Percentiles rank a stretch among this genome's conserved stretches.
Conservation (phyloP, 768 basidiomycete species). For the Suillus subalutaceus region DNA sequence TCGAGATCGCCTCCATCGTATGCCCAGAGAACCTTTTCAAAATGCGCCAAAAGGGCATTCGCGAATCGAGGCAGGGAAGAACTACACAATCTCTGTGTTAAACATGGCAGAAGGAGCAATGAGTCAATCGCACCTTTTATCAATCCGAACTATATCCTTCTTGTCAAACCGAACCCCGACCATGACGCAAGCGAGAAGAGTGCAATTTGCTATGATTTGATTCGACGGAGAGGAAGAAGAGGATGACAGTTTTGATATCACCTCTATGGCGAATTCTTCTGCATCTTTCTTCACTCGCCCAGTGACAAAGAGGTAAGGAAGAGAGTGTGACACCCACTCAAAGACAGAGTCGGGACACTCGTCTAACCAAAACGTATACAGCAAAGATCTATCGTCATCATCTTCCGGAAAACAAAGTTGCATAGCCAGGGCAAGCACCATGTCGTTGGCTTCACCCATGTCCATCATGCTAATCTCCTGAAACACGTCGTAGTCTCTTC, state of each 20-base stretch:
- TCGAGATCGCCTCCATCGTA: not conserved
- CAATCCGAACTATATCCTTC: not conserved
- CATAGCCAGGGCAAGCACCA: not conserved
- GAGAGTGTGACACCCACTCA: not conserved
- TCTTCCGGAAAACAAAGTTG: not conserved
- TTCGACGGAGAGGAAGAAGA: not conserved
- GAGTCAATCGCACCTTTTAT: not conserved
- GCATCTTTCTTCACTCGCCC: not conserved
- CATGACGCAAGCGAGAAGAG: not conserved
- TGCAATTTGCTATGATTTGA: not conserved
- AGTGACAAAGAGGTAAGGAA: not conserved
- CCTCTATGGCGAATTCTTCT: not conserved
- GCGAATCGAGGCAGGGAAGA: not conserved
- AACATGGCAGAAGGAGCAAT: not conserved
- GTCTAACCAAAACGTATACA: accelerated
- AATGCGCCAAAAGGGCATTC: not conserved
- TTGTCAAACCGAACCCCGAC: not conserved
- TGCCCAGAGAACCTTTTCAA: not conserved
- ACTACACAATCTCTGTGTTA: not conserved
- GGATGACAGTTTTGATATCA: not conserved
- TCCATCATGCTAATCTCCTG: accelerated
- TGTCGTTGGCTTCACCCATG: accelerated
- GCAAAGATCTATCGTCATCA: not conserved
- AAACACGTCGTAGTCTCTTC: not conserved
- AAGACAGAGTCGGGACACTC: not conserved